Conservation (phyloP, 257 asterid species). For the Capsicum baccatum region DNA sequence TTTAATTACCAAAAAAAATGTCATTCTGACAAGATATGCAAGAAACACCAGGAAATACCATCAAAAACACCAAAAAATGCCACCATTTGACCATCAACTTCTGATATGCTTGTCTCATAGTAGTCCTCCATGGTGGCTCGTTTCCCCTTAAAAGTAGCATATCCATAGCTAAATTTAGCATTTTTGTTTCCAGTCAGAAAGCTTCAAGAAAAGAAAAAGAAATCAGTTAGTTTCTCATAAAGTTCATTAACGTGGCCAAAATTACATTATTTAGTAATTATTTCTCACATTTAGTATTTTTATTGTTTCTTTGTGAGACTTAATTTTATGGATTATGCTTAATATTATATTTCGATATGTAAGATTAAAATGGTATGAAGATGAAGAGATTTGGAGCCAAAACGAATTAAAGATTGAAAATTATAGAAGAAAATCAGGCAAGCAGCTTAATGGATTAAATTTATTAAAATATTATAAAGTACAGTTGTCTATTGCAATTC, state of each 20-base stretch:
- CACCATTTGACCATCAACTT: constrained; percentile 80
- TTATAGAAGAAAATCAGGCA: too few species aligned
- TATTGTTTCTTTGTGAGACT: too few species aligned
- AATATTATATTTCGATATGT: too few species aligned
- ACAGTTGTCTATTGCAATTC: too few species aligned
- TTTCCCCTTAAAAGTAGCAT: constrained; percentile 77
- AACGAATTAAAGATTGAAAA: too few species aligned
- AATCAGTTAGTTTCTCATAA: constrained; percentile 24
- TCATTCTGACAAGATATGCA: neutral
- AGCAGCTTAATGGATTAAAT: too few species aligned
- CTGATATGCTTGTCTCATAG: constrained; percentile 67
- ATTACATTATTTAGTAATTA: too few species aligned
- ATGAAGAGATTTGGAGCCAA: too few species aligned
- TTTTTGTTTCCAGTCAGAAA: constrained; percentile 51
- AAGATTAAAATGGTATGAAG: too few species aligned
- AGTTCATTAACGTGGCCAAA: neutral
- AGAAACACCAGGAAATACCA: constrained; percentile 43
- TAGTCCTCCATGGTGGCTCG: constrained; percentile 86
- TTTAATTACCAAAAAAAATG: neutral
- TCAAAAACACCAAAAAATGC: constrained; percentile 83
- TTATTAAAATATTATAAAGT: too few species aligned
- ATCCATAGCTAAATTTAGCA: constrained; percentile 71
- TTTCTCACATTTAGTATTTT: too few species aligned
- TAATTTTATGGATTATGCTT: too few species aligned
- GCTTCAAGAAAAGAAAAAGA: constrained; percentile 44